Base-by-base conservation (phyloP, 148 eudicot genomes). In the Linanthus parryae region DNA sequence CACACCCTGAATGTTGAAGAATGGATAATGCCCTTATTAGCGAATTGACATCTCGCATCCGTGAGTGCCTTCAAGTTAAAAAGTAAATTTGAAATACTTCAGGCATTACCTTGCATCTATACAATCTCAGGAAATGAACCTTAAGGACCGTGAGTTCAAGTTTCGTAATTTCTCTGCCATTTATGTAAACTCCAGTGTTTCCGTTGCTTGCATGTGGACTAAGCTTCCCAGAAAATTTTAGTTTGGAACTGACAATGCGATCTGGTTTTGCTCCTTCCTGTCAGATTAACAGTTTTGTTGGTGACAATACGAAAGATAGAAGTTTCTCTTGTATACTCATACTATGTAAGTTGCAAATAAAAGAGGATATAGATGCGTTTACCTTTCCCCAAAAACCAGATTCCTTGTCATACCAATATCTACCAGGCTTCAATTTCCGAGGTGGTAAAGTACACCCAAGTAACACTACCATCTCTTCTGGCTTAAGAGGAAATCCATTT, bases 301-400 rank as follows among this genome's bases (percentile, higher is more conserved):
- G n/a, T n/a, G n/a, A n/a, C n/a, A n/a, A n/a, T n/a, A n/a, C n/a
- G n/a, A n/a, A n/a, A n/a, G n/a, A n/a, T n/a, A n/a, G n/a, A n/a
- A n/a, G n/a, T n/a, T n/a, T n/a, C n/a, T n/a, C n/a, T n/a, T n/a
- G n/a, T n/a, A n/a, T n/a, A n/a, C n/a, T n/a, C n/a, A n/a, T n/a
- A n/a, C n/a, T n/a, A n/a, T n/a, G n/a, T n/a, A n/a, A n/a, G n/a
- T n/a, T n/a, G n/a, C n/a, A n/a, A n/a, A n/a, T n/a, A n/a, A n/a
- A n/a, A n/a, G n/a, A n/a, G n/a, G n/a, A n/a, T n/a, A n/a, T n/a
- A n/a, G 20, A 44, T n/a, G n/a, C 42, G 52, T 53, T 55, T 41
- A 88, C 96, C 86, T 84, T 84, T 66, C 96, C 96, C 94, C 96
- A 88, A 44, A 72, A 71, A 48, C 96, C 96, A 44, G 94, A 88